These are phyloP conservation scores for Fusarium mangiferae DNA, from an alignment of 2,329 filamentous ascomycete genomes.

Conservation along the genomic window DNA sequence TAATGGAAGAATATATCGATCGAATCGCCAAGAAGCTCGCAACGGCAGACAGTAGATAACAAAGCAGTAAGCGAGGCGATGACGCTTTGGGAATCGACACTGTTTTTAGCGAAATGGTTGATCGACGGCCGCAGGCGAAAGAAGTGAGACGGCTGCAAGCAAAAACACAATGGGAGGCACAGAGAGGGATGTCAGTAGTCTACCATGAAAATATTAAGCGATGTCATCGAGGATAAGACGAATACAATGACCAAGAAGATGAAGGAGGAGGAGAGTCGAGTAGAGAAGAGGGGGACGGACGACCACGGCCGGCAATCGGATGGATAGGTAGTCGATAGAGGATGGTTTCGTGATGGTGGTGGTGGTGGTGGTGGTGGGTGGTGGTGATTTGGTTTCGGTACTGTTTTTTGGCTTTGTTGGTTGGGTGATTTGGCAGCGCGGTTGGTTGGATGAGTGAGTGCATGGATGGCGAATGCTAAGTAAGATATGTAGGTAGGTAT, in stretches of 20 bases:
- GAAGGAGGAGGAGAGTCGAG: conserved; percentile 8
- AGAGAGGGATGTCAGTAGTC: conserved; percentile 5
- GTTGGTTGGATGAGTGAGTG: not conserved
- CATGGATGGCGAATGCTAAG: conserved; percentile 35
- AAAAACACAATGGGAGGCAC: conserved; percentile 2
- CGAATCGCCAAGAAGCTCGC: conserved; percentile 3
- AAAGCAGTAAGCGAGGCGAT: not conserved
- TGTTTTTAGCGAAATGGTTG: conserved; percentile 29
- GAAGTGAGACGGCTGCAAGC: conserved; percentile 6
- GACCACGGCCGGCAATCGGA: conserved; percentile 32
- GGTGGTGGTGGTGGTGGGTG: conserved; percentile 12
- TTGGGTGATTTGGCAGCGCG: conserved; percentile 5
- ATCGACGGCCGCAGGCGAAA: conserved; percentile 18
- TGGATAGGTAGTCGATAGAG: conserved; percentile 6
- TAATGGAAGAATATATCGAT: conserved; percentile 1
- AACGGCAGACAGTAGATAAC: not conserved
- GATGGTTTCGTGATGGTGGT: conserved; percentile 12
- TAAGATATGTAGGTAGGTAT: conserved; percentile 16
- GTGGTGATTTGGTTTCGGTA: conserved; percentile 36
- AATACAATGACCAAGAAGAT: conserved; percentile 18
- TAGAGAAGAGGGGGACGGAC: conserved; percentile 32
- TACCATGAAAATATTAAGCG: conserved; percentile 1
- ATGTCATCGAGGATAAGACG: conserved; percentile 9
- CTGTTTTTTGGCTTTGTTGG: conserved; percentile 26
- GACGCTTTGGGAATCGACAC: conserved; percentile 20